Evolutionary conservation across 1,284 basidiomycete genomes (phyloP), one percentile per base, ranked within the genome.

Genomic region (Tremellales sp.): DNA sequence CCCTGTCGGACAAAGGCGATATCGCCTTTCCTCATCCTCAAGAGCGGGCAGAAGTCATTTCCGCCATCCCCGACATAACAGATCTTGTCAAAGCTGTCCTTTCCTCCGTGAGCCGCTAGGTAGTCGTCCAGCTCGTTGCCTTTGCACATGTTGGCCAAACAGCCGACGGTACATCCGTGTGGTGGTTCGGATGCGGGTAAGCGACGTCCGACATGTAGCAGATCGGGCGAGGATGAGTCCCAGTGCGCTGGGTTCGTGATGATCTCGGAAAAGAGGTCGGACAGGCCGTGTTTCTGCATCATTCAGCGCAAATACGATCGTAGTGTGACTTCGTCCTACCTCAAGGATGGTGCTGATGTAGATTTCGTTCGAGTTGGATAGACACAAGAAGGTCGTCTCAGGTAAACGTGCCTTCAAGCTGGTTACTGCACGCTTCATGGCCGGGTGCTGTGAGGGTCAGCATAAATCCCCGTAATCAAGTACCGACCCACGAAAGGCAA

Each of bases 61-160:
- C 81, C 80, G 2, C 94, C 94, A 68, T 98, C 94, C 21, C 94
- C 96, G 48, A 97, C 81, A 70, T 97, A 98, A 40, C 91, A 78
- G 56, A 97, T 79, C 46, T 86, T 83, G 55, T 94, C 86, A 65
- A 80, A 97, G 3, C 62, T 51, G 5, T 73, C 70, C 27, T 78
- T 75, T 13, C 81, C 78, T n/a, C 79, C 79, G 56, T 87, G 78
- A n/a, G 83, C 77, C 2, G 76, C 76, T 39, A 94, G 77, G 77
- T 87, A 97, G 0, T 84, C 83, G 4, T 86, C 82, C 25, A 98
- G 79, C 72, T 98, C 94, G 60, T 88, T 85, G 36, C 94, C 94
- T 80, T 98, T 98, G 80, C 94, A 98, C 92, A 98, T 97, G 77
- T 98, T 98, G 10, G 87, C 82, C 51, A 85, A 85, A 78, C 94